phyloP scores from a whole-genome alignment of 306 rosid species.

The Acacia acuminata region DNA sequence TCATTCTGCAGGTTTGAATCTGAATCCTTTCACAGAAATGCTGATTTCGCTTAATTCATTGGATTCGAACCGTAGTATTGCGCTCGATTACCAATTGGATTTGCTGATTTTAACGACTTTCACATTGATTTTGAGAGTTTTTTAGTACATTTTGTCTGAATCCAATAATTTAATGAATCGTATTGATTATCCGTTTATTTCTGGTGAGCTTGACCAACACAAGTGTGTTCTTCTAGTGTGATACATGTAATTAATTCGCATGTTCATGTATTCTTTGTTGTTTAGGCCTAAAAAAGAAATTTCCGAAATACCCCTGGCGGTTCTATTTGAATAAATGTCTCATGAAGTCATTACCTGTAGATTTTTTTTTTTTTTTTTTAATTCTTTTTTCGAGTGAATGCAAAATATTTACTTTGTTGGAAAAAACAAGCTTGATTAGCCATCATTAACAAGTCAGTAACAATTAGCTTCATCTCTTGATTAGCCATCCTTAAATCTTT shows the following conservation, averaged over 20 bases:
- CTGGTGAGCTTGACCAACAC: neutral
- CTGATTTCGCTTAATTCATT: neutral
- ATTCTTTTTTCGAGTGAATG: neutral
- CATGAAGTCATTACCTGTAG: neutral
- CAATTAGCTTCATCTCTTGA: neutral
- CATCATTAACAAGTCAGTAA: neutral
- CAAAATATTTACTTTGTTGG: conserved; percentile 8
- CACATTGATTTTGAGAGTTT: neutral
- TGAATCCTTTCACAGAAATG: conserved; percentile 3
- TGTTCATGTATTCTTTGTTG: neutral
- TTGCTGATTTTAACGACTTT: neutral
- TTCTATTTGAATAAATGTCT: conserved; percentile 1
- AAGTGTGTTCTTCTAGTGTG: neutral
- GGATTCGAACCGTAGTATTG: neutral
- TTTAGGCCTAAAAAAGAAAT: neutral
- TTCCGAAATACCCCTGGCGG: neutral
- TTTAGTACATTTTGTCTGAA: neutral
- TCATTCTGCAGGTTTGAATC: neutral
- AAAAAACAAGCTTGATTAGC: neutral
- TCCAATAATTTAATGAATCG: neutral
- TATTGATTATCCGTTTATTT: neutral
- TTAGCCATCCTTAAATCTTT: neutral
- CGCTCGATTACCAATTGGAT: neutral
- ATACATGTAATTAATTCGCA: conserved; percentile 5
- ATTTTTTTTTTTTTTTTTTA: neutral